Base-by-base conservation (phyloP, 257 asterid species). In the Cordia subcordata region DNA sequence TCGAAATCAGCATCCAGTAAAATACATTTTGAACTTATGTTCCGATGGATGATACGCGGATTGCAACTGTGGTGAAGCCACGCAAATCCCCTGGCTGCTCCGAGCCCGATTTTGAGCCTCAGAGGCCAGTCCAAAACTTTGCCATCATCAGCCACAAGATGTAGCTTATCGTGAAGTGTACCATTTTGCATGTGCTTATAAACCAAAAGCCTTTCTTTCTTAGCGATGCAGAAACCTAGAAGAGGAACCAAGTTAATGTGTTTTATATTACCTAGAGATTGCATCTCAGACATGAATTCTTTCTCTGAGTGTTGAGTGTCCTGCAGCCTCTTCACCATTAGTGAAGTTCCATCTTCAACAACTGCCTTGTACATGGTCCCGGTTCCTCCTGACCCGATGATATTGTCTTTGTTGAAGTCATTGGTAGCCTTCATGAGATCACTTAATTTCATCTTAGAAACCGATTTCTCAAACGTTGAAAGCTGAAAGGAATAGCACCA, bases 1-100 rank as follows among this genome's bases (percentile, higher is more conserved):
- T 78, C 80, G 27, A 57, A 74, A 55, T 78, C 71, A 0, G 23
- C 61, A 32, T 78, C 83, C 42, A 74, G 51, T 53, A 53, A 18
- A 11, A 53, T 53, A 17, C 57, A 53, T 33, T 78, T 79, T 8
- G 94, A 82, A 49, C 94, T 85, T 8, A 82, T 69, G 46, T 85
- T 85, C 1, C 91, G 77, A 69, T 85, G 94, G 15, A 85, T 79
- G 49, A 85, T 79, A 5, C 94, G 81, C 0, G 94, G 91, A 33
- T 83, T 85, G 81, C 94, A 85, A 27, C 66, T 79, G 64, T 85
- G 91, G 76, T 85, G 94, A 53, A 85, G 88, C 84, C 79, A 81
- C 0, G 91, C 86, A 40, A 85, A 67, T 17, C 94, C 91, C 67
- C 83, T 78, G 22, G 94, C 90, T 5, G 88, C 81, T 58, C 73